A percentile compares a stretch with the other conserved stretches of the same genome.
Evolutionary conservation across 306 rosid species (phyloP).

Genomic region (Herpetospermum pedunculosum): DNA sequence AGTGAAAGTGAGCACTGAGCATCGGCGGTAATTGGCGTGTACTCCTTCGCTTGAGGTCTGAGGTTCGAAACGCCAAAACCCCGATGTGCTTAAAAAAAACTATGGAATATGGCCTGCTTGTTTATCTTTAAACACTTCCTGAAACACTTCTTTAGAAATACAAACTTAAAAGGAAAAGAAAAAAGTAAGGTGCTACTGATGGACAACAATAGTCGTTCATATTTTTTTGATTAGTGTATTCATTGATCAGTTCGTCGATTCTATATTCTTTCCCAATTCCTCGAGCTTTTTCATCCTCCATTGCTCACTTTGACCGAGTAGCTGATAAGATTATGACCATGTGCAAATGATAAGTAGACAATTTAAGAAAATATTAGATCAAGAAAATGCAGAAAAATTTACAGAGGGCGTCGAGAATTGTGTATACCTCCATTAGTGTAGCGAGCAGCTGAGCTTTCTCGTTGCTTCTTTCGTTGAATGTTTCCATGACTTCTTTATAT

Average conservation of each 20-base stretch:
- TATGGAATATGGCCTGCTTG: not conserved
- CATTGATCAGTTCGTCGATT: slow-evolving; percentile 9
- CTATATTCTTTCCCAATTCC: slow-evolving; percentile 59
- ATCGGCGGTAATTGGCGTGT: no score
- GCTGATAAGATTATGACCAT: slow-evolving; percentile 26
- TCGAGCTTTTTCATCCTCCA: slow-evolving; percentile 69
- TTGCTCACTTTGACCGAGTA: slow-evolving; percentile 68
- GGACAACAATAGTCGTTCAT: not conserved
- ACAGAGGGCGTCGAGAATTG: not conserved
- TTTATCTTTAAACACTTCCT: not conserved
- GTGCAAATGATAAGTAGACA: not conserved
- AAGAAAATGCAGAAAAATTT: not conserved
- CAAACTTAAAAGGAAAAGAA: not conserved
- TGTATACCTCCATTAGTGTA: slow-evolving; percentile 64
- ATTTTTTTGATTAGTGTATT: not conserved
- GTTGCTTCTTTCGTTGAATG: slow-evolving; percentile 60
- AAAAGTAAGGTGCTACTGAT: not conserved
- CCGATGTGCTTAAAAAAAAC: no score
- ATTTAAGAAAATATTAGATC: not conserved
- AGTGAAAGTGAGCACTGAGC: no score
- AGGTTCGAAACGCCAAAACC: no score
- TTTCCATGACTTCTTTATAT: slow-evolving; percentile 59
- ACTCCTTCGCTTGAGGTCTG: no score
- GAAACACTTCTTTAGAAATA: not conserved
- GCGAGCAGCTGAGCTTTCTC: slow-evolving; percentile 62